phyloP scores from a whole-genome alignment of 2,329 filamentous ascomycete species.

The Trichoderma hamatum region DNA sequence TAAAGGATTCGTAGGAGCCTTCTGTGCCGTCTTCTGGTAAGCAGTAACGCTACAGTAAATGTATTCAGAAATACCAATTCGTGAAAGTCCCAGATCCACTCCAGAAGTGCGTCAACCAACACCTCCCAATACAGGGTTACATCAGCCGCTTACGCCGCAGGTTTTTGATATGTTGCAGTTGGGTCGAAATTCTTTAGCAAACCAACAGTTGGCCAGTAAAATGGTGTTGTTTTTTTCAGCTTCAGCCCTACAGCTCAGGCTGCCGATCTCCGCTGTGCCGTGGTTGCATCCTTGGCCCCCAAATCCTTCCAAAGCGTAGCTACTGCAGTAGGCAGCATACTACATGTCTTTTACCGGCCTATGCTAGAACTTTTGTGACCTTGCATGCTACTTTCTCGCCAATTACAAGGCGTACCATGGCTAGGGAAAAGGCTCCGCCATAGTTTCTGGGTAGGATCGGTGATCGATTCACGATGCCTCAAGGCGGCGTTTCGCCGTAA shows the following conservation, averaged over 20 bases:
- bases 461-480: conserved; percentile 14
- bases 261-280: conserved; percentile 27
- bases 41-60: background rate
- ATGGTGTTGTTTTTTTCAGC: conserved; percentile 17
- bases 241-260: conserved; percentile 25
- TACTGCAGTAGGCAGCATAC: conserved; percentile 16
- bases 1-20: background rate
- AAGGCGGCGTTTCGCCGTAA: conserved; percentile 3
- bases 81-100: background rate
- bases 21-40: conserved; percentile 2
- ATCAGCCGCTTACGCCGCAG: background rate
- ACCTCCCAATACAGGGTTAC: background rate
- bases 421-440: conserved; percentile 15
- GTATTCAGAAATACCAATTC: background rate
- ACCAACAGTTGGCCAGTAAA: conserved; percentile 20
- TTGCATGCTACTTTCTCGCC: conserved; percentile 20
- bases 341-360: conserved; percentile 1
- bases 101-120: background rate
- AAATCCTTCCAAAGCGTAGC: conserved; percentile 24
- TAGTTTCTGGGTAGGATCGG: conserved; percentile 13
- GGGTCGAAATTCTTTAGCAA: conserved; percentile 1
- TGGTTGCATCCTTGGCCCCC: conserved; percentile 28
- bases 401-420: conserved; percentile 21
- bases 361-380: conserved; percentile 22
- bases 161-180: background rate